Percentiles rank a stretch among this genome's conserved stretches.
Evolutionary conservation across 2,329 filamentous ascomycete genomes (phyloP).

Genomic region (Epichloe hybrida): DNA sequence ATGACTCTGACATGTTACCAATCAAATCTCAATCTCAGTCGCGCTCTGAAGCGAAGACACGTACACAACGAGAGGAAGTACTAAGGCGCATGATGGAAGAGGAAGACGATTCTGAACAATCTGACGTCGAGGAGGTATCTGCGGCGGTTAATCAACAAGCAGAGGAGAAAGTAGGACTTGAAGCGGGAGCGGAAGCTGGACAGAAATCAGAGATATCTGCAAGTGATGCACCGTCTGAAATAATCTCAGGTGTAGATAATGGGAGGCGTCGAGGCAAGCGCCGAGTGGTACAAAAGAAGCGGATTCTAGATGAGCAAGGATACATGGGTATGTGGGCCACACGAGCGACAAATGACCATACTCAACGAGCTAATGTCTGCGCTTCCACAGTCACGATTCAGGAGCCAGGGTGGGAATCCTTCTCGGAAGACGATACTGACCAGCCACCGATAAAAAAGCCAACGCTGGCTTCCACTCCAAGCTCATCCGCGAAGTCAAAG

Average conservation of each 20-base stretch:
- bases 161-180: constrained; percentile 19
- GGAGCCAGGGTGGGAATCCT: constrained; percentile 78
- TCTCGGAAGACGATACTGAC: constrained; percentile 74
- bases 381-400: constrained; percentile 60
- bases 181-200: constrained; percentile 20
- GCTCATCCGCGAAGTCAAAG: constrained; percentile 38
- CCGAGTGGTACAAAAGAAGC: constrained; percentile 77
- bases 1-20: constrained; percentile 21
- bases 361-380: neutral
- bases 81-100: constrained; percentile 32
- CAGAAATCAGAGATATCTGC: constrained; percentile 18
- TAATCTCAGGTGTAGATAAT: constrained; percentile 36
- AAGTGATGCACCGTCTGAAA: constrained; percentile 33
- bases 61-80: constrained; percentile 25
- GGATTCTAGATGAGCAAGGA: constrained; percentile 73
- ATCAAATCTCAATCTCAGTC: constrained; percentile 13
- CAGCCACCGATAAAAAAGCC: constrained; percentile 38
- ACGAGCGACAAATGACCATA: neutral
- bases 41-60: constrained; percentile 16
- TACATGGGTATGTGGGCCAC: constrained; percentile 58
- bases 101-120: constrained; percentile 41
- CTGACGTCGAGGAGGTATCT: constrained; percentile 24
- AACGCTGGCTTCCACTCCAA: constrained; percentile 31
- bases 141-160: constrained; percentile 23
- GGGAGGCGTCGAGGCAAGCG: constrained; percentile 64